phyloP scores from a whole-genome alignment of 1,284 basidiomycete species.

The Microstroma glucosiphilum region DNA sequence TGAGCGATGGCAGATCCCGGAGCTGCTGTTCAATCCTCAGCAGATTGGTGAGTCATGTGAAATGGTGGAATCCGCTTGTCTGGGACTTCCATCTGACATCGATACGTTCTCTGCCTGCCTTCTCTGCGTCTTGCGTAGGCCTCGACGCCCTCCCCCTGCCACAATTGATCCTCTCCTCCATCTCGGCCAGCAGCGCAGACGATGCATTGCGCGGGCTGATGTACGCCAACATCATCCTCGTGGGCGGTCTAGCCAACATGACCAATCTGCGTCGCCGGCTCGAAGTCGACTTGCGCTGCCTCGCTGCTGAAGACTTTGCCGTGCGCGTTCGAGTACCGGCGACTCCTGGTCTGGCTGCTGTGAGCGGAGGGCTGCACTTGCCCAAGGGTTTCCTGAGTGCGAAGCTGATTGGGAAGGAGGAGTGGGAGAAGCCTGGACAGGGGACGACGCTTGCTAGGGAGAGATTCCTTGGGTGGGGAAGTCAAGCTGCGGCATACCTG shows the following conservation, averaged over 20 bases:
- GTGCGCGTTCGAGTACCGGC: not conserved
- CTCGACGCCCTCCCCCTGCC: not conserved
- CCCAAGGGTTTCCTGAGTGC: not conserved
- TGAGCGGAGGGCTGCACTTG: not conserved
- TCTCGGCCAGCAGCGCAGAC: slow-evolving; percentile 29
- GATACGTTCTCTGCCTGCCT: too few relatives aligned
- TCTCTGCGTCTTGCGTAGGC: slow-evolving; percentile 56
- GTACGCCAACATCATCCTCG: slow-evolving; percentile 83
- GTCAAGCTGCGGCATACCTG: too few relatives aligned
- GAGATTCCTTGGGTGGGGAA: too few relatives aligned
- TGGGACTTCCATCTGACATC: slow-evolving; percentile 60
- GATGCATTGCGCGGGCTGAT: slow-evolving; percentile 76
- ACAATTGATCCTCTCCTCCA: not conserved
- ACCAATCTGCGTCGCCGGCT: slow-evolving; percentile 58
- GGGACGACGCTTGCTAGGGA: too few relatives aligned
- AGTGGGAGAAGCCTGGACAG: slow-evolving; percentile 4
- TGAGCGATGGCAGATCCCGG: slow-evolving; percentile 81
- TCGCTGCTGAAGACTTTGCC: not conserved
- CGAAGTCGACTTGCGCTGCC: not conserved
- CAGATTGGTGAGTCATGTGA: slow-evolving; percentile 66
- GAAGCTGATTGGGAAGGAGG: not conserved
- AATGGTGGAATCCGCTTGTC: slow-evolving; percentile 68
- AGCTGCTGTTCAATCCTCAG: slow-evolving; percentile 78
- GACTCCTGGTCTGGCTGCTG: not conserved
- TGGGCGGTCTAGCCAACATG: slow-evolving; percentile 74